phyloP scores from a whole-genome alignment of 1,284 basidiomycete genomes.

The Boletus hoseneyae region DNA sequence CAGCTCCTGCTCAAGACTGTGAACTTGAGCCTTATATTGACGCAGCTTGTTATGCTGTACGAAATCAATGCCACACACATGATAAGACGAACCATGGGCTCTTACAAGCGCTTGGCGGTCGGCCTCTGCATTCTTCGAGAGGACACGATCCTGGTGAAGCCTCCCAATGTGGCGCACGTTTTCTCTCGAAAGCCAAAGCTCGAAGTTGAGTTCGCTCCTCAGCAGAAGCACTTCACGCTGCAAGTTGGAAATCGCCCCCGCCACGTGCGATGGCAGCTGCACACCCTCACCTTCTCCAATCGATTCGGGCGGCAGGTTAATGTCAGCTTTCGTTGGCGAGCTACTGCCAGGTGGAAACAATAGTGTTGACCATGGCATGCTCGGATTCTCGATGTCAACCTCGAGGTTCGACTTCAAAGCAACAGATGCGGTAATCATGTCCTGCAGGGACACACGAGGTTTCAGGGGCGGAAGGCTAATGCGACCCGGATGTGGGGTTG shows the following conservation, averaged over 20 bases:
- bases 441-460: conserved; percentile 58
- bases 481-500: conserved; percentile 28
- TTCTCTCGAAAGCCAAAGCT: conserved; percentile 75
- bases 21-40: conserved; percentile 65
- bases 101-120: conserved; percentile 78
- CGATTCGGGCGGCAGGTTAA: conserved; percentile 15
- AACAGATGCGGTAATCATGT: conserved; percentile 67
- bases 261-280: conserved; percentile 45
- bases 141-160: conserved; percentile 67
- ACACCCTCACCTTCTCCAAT: conserved; percentile 12
- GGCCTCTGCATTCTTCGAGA: conserved; percentile 68
- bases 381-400: conserved; percentile 51
- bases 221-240: conserved; percentile 73
- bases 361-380: conserved; percentile 44
- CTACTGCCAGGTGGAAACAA: conserved; percentile 34
- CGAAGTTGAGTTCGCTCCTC: conserved; percentile 77
- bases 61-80: conserved; percentile 12
- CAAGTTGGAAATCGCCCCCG: conserved; percentile 59
- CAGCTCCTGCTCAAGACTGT: conserved; percentile 57
- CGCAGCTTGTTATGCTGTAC: conserved; percentile 71
- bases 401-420: conserved; percentile 65
- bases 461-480: conserved; percentile 27
- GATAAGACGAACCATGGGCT: conserved; percentile 9
- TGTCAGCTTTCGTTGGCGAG: conserved; percentile 19
- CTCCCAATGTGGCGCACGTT: conserved; percentile 77